phyloP scores from a whole-genome alignment of 768 basidiomycete genomes.

The Suillus decipiens region DNA sequence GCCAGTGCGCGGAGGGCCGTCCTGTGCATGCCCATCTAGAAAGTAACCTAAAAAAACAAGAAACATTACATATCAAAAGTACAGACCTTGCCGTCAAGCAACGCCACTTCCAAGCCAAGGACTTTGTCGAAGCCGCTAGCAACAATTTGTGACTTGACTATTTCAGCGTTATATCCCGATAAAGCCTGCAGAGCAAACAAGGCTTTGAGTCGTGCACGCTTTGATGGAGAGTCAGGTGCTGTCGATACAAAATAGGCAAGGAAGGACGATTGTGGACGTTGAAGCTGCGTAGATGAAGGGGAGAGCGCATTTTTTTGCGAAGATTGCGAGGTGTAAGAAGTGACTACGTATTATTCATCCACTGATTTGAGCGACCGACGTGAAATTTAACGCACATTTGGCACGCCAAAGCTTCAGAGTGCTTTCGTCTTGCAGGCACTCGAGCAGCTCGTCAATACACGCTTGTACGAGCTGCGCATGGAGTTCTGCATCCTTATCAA shows the following conservation, averaged over 20 bases:
- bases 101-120: conserved; percentile 72
- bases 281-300: conserved; percentile 2
- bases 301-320: conserved; percentile 1
- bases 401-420: conserved; percentile 69
- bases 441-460: conserved; percentile 55
- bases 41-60: not conserved
- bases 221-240: conserved; percentile 76
- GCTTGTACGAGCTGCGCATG: conserved; percentile 65
- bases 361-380: not conserved
- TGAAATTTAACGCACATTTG: conserved; percentile 48
- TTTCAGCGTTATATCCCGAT: conserved; percentile 16
- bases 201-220: conserved; percentile 70
- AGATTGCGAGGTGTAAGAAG: conserved; percentile 49
- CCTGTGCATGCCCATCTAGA: conserved; percentile 5
- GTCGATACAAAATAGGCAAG: conserved; percentile 80
- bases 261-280: conserved; percentile 24
- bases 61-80: not conserved
- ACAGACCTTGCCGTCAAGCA: conserved; percentile 75
- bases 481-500: conserved; percentile 53
- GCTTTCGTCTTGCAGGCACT: conserved; percentile 48
- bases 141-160: conserved; percentile 23
- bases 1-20: conserved; percentile 5
- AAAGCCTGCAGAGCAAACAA: conserved; percentile 70
- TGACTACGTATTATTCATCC: conserved; percentile 36
- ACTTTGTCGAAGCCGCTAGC: conserved; percentile 42